Conservation (phyloP, 352 stramenopile genomes). For the Pythium volutum region DNA sequence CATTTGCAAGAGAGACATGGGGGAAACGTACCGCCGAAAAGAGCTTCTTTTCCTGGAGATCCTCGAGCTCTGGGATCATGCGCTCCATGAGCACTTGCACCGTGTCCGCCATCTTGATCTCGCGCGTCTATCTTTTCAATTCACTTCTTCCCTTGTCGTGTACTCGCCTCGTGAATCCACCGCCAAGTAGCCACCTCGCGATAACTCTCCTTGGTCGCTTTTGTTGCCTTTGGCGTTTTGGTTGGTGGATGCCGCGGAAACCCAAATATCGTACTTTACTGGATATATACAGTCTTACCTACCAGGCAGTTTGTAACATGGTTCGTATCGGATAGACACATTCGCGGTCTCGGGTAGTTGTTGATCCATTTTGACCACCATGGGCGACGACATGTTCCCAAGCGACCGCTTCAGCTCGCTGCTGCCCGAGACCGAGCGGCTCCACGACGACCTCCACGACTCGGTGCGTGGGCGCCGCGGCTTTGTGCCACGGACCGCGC, state of each 20-base stretch:
- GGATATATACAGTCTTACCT: neutral
- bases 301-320: neutral
- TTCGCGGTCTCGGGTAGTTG: neutral
- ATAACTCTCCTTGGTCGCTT: neutral
- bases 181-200: neutral
- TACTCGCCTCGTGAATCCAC: neutral
- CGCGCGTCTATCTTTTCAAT: neutral
- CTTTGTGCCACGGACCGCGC: slow-evolving; percentile 61
- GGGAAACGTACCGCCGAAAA: slow-evolving; percentile 47
- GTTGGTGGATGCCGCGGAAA: slow-evolving; percentile 28
- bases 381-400: slow-evolving; percentile 54
- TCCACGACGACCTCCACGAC: slow-evolving; percentile 61
- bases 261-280: slow-evolving; percentile 3
- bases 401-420: slow-evolving; percentile 82
- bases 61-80: slow-evolving; percentile 93
- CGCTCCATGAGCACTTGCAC: slow-evolving; percentile 93
- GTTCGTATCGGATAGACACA: slow-evolving; percentile 14
- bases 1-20: neutral
- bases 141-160: neutral
- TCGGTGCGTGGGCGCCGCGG: slow-evolving; percentile 41
- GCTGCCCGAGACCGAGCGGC: slow-evolving; percentile 58
- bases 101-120: slow-evolving; percentile 85
- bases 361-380: neutral
- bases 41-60: slow-evolving; percentile 85
- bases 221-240: slow-evolving; percentile 17